Evolutionary conservation across 345 rosid genomes (phyloP).

Genomic region (Raphanus sativus): DNA sequence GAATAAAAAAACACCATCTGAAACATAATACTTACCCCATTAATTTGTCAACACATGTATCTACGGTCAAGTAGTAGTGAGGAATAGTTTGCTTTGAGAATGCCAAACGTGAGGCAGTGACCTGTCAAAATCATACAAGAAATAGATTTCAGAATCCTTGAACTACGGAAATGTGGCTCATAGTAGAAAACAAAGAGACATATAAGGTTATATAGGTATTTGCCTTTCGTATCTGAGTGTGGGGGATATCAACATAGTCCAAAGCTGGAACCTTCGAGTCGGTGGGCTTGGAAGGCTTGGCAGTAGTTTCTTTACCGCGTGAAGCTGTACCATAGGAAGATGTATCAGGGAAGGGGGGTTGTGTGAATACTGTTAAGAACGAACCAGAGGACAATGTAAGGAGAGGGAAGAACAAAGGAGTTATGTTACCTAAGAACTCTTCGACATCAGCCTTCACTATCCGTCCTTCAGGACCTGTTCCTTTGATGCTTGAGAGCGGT

Average conservation of each 20-base stretch:
- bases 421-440: constrained; percentile 74
- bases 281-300: constrained; percentile 49
- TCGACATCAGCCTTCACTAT: constrained; percentile 92
- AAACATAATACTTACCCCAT: constrained; percentile 57
- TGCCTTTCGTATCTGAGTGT: constrained; percentile 94
- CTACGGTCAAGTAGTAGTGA: constrained; percentile 91
- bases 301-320: constrained; percentile 62
- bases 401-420: not conserved
- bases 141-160: constrained; percentile 15
- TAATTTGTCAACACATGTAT: constrained; percentile 89
- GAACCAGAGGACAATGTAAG: not conserved
- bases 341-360: constrained; percentile 7
- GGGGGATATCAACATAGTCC: constrained; percentile 89
- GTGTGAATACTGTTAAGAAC: constrained; percentile 12
- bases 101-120: constrained; percentile 89
- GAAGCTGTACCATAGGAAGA: constrained; percentile 56
- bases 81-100: constrained; percentile 96
- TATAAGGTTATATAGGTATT: not conserved
- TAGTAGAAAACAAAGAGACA: not conserved
- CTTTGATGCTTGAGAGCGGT: constrained; percentile 76
- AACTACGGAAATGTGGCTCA: not conserved
- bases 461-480: constrained; percentile 88
- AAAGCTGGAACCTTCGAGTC: constrained; percentile 50
- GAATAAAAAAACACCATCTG: not conserved
- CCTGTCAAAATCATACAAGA: constrained; percentile 47